Base-by-base conservation (phyloP, 257 asterid species). In the Solanum virginianum region DNA sequence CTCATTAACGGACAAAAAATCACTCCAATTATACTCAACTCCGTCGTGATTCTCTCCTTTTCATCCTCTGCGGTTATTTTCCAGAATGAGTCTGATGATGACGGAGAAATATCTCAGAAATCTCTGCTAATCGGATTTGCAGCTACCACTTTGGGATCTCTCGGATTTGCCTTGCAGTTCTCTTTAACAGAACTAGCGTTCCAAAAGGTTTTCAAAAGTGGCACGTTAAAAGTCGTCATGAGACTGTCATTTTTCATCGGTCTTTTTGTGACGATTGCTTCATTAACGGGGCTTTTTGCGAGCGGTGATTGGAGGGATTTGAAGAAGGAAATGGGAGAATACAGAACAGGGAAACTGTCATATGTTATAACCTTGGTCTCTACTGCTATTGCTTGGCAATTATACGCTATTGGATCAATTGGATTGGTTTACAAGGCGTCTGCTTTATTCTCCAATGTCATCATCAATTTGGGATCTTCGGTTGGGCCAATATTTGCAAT, bases 401-500 rank as follows among this genome's bases (percentile, higher is more conserved):
- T 89, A 49, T 88, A 56, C 24, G 66, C 87, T 1, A 74, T 90
- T 45, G 93, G 92, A 7, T 53, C 89, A 0, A 62, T 91, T 0
- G 92, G 92, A 8, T 83, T 90, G 84, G 84, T 89, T 7, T 88
- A 84, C 26, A 87, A 88, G 85, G 92, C 87, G 2, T 91, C 92
- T 1, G 87, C 93, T 4, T 83, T 89, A 80, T 91, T 89, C 51
- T 88, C 93, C 1, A 90, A 90, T 57, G 92, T 88, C 7, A 88
- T 92, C 11, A 81, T 90, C 26, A 83, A 91, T 13, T 85, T 90
- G 5, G 84, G 92, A 8, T 82, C 91, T 70, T 89, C 93, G 13
- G 53, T 88, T 62, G 86, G 79, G 24, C 93, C 94, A 0, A 72
- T 91, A 20, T 53, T 90, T 2, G 91, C 89, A 2, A 88, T 83